Evolutionary conservation across 805 yeast species (phyloP).

Genomic region (Wickerhamiella domercqiae): DNA sequence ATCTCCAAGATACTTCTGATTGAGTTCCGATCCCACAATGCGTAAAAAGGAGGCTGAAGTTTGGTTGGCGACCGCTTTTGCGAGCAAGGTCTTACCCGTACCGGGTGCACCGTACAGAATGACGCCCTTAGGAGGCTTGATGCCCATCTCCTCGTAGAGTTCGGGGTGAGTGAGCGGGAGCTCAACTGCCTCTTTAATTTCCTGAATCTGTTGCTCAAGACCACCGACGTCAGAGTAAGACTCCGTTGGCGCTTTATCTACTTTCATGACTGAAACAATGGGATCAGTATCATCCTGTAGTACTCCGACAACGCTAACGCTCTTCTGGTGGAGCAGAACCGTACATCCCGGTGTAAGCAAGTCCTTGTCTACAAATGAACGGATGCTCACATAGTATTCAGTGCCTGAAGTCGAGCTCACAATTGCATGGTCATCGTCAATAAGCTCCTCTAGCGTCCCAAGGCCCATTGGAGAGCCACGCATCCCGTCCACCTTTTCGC

Average conservation of each 20-base stretch:
- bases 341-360: slow-evolving; percentile 94
- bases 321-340: slow-evolving; percentile 85
- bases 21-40: slow-evolving; percentile 92
- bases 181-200: slow-evolving; percentile 93
- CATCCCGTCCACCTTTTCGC: slow-evolving; percentile 86
- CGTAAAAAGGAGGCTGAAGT: slow-evolving; percentile 92
- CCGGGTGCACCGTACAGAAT: slow-evolving; percentile 96
- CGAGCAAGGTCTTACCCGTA: slow-evolving; percentile 88
- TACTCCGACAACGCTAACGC: slow-evolving; percentile 96
- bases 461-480: slow-evolving; percentile 94
- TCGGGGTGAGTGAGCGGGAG: slow-evolving; percentile 94
- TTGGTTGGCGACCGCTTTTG: slow-evolving; percentile 97
- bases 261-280: slow-evolving; percentile 92
- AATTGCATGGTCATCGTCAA: slow-evolving; percentile 97
- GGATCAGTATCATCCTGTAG: slow-evolving; percentile 96
- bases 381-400: slow-evolving; percentile 88
- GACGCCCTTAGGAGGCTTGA: slow-evolving; percentile 96
- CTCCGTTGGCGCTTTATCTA: slow-evolving; percentile 95
- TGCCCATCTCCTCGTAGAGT: slow-evolving; percentile 95
- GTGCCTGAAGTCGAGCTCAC: slow-evolving; percentile 93
- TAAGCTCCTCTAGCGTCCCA: slow-evolving; percentile 91
- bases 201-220: slow-evolving; percentile 87
- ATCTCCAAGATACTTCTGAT: slow-evolving; percentile 94
- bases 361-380: slow-evolving; percentile 94
- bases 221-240: slow-evolving; percentile 97